Conservation (phyloP, 129 eudicot genomes). For the Rutidosis leptorrhynchoides region DNA sequence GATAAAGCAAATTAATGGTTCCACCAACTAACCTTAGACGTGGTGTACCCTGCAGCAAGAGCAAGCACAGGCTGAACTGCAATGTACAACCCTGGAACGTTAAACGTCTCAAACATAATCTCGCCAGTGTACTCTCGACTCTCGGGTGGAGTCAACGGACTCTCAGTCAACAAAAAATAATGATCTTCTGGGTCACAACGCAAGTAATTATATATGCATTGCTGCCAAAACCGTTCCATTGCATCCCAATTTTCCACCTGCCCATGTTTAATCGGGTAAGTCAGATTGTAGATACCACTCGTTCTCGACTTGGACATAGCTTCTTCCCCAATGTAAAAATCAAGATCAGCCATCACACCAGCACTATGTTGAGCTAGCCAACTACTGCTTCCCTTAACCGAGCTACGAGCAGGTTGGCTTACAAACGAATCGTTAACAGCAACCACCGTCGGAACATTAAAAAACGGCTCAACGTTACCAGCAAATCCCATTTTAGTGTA, state of each 20-base stretch:
- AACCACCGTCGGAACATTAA: slow-evolving; percentile 69
- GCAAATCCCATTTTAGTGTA: slow-evolving; percentile 90
- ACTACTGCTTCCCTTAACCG: slow-evolving; percentile 55
- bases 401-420: slow-evolving; percentile 52
- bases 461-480: slow-evolving; percentile 93
- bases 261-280: slow-evolving; percentile 72
- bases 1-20: neutral
- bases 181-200: slow-evolving; percentile 96
- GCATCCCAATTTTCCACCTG: slow-evolving; percentile 93
- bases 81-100: slow-evolving; percentile 89
- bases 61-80: slow-evolving; percentile 36
- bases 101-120: slow-evolving; percentile 88
- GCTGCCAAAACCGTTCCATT: slow-evolving; percentile 97
- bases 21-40: slow-evolving; percentile 81
- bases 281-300: slow-evolving; percentile 61
- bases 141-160: slow-evolving; percentile 85
- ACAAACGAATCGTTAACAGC: slow-evolving; percentile 77
- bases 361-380: slow-evolving; percentile 81
- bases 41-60: slow-evolving; percentile 83
- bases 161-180: slow-evolving; percentile 79
- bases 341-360: slow-evolving; percentile 97
- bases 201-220: slow-evolving; percentile 75
- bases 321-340: slow-evolving; percentile 79
- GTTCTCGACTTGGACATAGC: slow-evolving; percentile 61
- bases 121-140: slow-evolving; percentile 80